Conservation (phyloP, 1,284 basidiomycete species). For the Porodaedalea pini region DNA sequence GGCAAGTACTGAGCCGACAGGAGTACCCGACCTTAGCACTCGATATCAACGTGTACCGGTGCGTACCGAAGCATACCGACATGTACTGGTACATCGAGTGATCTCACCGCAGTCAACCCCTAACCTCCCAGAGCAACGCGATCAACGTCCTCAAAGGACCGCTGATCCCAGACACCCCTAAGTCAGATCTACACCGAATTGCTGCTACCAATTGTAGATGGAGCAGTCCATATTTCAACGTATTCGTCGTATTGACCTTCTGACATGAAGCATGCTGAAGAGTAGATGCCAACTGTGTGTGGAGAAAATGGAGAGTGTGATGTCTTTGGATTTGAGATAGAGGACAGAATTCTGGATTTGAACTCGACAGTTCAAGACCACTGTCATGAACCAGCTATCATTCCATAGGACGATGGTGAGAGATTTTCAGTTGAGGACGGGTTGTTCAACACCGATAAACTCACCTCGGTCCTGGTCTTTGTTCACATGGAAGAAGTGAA, state of each 20-base stretch:
- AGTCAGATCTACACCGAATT: too few species aligned
- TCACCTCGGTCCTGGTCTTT: slow-evolving; percentile 22
- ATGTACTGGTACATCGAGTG: too few species aligned
- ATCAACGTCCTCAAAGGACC: too few species aligned
- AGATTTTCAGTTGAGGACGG: background rate
- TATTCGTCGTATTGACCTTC: slow-evolving; percentile 52
- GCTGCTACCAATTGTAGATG: slow-evolving; percentile 39
- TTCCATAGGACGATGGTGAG: background rate
- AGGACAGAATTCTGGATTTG: slow-evolving; percentile 49
- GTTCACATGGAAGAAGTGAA: slow-evolving; percentile 37
- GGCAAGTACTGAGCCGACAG: too few species aligned
- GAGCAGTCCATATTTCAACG: slow-evolving; percentile 63
- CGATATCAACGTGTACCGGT: too few species aligned
- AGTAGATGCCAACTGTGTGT: slow-evolving; percentile 54
- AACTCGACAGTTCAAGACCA: slow-evolving; percentile 57
- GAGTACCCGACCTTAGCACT: too few species aligned
- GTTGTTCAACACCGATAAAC: background rate
- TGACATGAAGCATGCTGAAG: slow-evolving; percentile 46
- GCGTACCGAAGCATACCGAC: too few species aligned
- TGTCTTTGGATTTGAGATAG: background rate
- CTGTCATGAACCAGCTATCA: slow-evolving; percentile 57
- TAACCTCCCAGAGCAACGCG: too few species aligned
- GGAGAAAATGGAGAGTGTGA: slow-evolving; percentile 33
- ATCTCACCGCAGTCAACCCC: too few species aligned
- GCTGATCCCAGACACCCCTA: too few species aligned